Conservation (phyloP, 176 grass and related monocot genomes). For the Eleusine coracana region DNA sequence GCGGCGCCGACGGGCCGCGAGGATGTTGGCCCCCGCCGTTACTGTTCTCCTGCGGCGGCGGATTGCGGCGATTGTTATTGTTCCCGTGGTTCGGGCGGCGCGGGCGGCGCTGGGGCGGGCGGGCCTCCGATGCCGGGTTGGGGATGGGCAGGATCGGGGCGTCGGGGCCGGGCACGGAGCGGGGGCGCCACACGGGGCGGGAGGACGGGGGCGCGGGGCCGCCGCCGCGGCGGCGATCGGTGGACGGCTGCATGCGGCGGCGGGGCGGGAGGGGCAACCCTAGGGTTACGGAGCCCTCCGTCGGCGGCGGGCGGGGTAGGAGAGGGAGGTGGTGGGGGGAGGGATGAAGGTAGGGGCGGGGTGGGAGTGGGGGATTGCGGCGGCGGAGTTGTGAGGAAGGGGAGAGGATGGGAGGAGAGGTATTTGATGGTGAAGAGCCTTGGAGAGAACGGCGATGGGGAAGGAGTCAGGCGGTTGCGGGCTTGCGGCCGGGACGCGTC, state of each 20-base stretch:
- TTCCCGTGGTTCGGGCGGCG: constrained; percentile 25
- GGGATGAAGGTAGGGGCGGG: neutral
- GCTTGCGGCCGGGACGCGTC: constrained; percentile 1
- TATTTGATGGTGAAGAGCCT: constrained; percentile 55
- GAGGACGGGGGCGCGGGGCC: constrained; percentile 13
- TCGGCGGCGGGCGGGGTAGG: neutral
- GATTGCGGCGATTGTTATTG: neutral
- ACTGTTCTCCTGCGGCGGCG: neutral
- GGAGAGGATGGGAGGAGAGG: neutral
- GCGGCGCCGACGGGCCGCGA: neutral
- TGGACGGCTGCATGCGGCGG: constrained; percentile 38
- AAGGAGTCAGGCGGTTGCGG: neutral
- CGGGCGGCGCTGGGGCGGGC: neutral
- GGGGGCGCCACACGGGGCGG: constrained; percentile 63
- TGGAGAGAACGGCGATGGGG: constrained; percentile 48
- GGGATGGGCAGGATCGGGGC: constrained; percentile 29
- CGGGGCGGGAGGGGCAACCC: constrained; percentile 11
- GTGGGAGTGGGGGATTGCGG: neutral
- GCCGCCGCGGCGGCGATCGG: constrained; percentile 45
- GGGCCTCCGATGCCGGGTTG: neutral
- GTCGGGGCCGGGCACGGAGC: constrained; percentile 20
- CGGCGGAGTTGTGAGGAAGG: neutral
- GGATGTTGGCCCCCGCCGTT: neutral
- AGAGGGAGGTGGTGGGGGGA: neutral
- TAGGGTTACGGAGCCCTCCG: constrained; percentile 29